Conservation (phyloP, 257 asterid genomes). For the Jaltomata sinuosa region DNA sequence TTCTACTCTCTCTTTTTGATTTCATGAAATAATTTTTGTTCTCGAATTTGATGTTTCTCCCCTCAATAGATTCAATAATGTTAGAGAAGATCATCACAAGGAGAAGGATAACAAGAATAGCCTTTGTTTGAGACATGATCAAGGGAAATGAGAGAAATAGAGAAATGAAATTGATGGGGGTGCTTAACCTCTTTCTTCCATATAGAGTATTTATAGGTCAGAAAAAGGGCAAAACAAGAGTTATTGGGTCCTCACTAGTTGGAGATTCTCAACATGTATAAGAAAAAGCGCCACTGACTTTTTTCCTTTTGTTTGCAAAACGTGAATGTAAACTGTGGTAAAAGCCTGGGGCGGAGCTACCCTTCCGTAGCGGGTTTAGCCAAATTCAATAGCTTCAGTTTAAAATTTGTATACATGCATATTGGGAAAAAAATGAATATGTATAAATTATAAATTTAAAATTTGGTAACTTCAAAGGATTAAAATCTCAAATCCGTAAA, state of each 20-base stretch:
- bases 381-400: too few species aligned
- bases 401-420: too few species aligned
- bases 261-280: slow-evolving; percentile 24
- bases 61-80: slow-evolving; percentile 17
- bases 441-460: too few species aligned
- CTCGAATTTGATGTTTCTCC: slow-evolving; percentile 22
- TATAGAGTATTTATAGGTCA: slow-evolving; percentile 37
- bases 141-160: not conserved
- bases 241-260: slow-evolving; percentile 19
- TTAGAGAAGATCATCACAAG: slow-evolving; percentile 22
- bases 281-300: not conserved
- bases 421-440: too few species aligned
- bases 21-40: slow-evolving; percentile 1
- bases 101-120: slow-evolving; percentile 19
- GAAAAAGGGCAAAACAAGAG: not conserved
- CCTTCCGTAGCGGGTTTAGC: not conserved
- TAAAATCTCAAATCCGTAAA: too few species aligned
- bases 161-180: not conserved
- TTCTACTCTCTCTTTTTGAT: not conserved
- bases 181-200: slow-evolving; percentile 10
- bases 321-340: not conserved
- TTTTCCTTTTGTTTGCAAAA: not conserved
- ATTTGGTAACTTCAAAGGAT: too few species aligned
- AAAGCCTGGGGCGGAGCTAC: not conserved
- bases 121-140: slow-evolving; percentile 28